Conservation (phyloP, 345 rosid genomes). For the Moricandia arvensis region DNA sequence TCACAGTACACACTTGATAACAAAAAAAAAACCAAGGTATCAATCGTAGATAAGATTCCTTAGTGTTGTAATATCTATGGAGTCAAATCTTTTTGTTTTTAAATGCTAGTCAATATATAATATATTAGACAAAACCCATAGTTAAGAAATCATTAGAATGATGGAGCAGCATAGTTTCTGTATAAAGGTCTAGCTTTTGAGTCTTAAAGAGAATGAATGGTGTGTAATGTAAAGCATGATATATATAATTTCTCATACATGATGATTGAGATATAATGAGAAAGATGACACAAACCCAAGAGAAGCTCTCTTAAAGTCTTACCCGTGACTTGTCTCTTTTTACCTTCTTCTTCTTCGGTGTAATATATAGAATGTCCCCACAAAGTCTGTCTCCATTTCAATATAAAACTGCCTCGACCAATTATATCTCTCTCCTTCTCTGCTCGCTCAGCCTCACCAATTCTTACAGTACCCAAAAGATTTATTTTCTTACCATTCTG, state of each 20-base stretch:
- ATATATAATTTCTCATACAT: no score
- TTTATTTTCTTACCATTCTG: slow-evolving; percentile 13
- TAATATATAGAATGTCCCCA: slow-evolving; percentile 30
- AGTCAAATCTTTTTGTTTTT: neutral
- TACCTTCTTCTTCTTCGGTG: slow-evolving; percentile 36
- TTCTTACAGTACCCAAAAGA: slow-evolving; percentile 25
- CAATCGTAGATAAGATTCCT: no score
- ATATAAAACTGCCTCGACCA: slow-evolving; percentile 28
- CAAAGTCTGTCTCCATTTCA: slow-evolving; percentile 24
- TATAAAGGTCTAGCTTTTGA: no score
- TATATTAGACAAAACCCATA: neutral
- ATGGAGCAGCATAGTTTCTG: slow-evolving; percentile 20
- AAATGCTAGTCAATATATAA: neutral
- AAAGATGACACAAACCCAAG: slow-evolving; percentile 35
- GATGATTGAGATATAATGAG: slow-evolving; percentile 35
- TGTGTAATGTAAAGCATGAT: neutral
- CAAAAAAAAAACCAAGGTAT: no score
- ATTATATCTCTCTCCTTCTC: slow-evolving; percentile 11
- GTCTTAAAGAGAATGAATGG: neutral
- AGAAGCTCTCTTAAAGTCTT: slow-evolving; percentile 31
- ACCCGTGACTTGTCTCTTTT: slow-evolving; percentile 28
- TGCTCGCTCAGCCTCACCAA: slow-evolving; percentile 38
- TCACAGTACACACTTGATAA: no score
- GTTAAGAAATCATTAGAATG: neutral
- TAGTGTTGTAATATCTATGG: no score